These are phyloP conservation scores for Ogataea salicorniae DNA, from an alignment of 805 yeast genomes.

Conservation along the genomic window DNA sequence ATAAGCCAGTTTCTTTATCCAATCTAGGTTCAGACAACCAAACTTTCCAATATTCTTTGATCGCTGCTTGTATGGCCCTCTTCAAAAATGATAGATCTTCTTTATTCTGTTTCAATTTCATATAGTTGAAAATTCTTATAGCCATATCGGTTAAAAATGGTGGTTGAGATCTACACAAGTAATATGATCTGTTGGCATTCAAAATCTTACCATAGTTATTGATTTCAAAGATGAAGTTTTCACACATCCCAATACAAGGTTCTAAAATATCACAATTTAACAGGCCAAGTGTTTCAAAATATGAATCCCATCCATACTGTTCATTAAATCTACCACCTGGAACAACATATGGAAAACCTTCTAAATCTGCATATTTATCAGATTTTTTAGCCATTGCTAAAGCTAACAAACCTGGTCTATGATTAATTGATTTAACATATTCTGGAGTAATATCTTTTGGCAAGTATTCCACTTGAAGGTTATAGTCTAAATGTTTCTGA, in stretches of 20 bases:
- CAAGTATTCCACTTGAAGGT: conserved; percentile 69
- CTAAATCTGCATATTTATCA: conserved; percentile 28
- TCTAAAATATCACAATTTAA: conserved; percentile 59
- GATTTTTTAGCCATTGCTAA: conserved; percentile 55
- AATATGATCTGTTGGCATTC: conserved; percentile 91
- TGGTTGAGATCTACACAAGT: conserved; percentile 89
- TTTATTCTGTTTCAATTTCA: conserved; percentile 33
- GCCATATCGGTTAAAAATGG: conserved; percentile 96
- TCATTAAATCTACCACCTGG: conserved; percentile 98
- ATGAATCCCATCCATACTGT: conserved; percentile 97
- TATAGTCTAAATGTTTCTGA: conserved; percentile 45
- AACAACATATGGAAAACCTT: conserved; percentile 82
- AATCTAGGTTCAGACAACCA: conserved; percentile 76
- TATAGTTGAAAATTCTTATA: conserved; percentile 55
- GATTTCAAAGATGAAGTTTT: conserved; percentile 87
- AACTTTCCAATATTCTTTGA: conserved; percentile 75
- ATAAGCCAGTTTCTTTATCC: conserved; percentile 70
- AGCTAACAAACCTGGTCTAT: conserved; percentile 81
- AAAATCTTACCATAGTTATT: conserved; percentile 85
- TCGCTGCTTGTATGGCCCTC: conserved; percentile 70
- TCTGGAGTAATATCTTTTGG: conserved; percentile 75
- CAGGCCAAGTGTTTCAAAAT: conserved; percentile 84
- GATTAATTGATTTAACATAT: conserved; percentile 69
- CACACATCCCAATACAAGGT: conserved; percentile 84
- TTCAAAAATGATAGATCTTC: conserved; percentile 56